phyloP scores from a whole-genome alignment of 371 early-diverging fungal species.

The Actinomortierella wolfii region DNA sequence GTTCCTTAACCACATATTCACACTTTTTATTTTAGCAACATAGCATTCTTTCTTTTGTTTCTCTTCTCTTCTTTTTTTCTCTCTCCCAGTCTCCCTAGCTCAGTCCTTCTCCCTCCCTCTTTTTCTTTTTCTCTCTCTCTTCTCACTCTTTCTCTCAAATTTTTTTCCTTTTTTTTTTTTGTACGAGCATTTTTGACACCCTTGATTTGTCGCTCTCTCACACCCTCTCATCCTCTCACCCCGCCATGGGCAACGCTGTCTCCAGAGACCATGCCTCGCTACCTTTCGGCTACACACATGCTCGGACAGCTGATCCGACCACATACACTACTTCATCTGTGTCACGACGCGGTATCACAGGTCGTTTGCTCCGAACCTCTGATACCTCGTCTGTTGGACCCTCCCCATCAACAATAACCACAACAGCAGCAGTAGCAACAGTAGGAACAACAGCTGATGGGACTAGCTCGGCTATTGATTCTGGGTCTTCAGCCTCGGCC shows the following conservation, averaged over 20 bases:
- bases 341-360: conserved; percentile 24
- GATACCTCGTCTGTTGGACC: conserved; percentile 37
- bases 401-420: conserved; percentile 13
- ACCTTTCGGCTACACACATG: conserved; percentile 43
- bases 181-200: too few relatives aligned
- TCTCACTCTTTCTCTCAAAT: too few relatives aligned
- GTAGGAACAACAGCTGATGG: conserved; percentile 4
- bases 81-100: too few relatives aligned
- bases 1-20: too few relatives aligned
- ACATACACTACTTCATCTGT: conserved; percentile 22
- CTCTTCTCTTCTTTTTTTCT: too few relatives aligned
- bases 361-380: conserved; percentile 23
- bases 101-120: too few relatives aligned
- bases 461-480: conserved; percentile 2
- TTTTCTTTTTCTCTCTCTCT: too few relatives aligned
- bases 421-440: conserved; percentile 3
- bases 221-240: background rate
- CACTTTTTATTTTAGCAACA: too few relatives aligned
- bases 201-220: background rate
- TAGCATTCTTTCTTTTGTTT: too few relatives aligned
- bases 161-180: too few relatives aligned
- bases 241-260: conserved; percentile 28
- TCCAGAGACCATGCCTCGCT: conserved; percentile 45
- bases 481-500: background rate
- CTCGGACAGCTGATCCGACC: conserved; percentile 31